Evolutionary conservation across 129 eudicot genomes (phyloP), one percentile per base, ranked within the genome.

Genomic region (Pulicaria dysenterica): DNA sequence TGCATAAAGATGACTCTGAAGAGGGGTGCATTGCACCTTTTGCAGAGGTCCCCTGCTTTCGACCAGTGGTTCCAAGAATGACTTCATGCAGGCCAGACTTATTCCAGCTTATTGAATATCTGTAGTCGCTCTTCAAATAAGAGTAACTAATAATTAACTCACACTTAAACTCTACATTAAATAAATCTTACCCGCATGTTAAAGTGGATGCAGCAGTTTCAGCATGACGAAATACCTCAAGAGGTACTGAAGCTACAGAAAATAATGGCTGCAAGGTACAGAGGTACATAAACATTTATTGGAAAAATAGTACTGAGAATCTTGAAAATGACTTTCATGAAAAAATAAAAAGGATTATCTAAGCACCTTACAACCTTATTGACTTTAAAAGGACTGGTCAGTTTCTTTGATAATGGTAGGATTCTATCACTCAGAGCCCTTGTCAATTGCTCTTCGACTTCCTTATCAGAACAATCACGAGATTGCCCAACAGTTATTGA

Each of bases 31-130:
- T 55, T 7, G 97, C 92, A 42, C 89, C 98, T 83, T 94, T 90
- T 39, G 84, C 83, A 69, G 97, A 87, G 19, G 96, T 94, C 55
- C 98, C 98, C 77, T 94, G 96, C 70, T 94, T 94, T 73, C 98
- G 80, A 34, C 98, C 98, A 37, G 98, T 94, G 46, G 93, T 94
- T 60, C 98, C 97, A 77, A 94, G 97, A 66, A 90, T 79, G 72
- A 88, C 97, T 79, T 94, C 98, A 73, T 90, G 97, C 68, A 91
- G 70, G 63, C 95, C 95, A 57, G 68, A 74, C 56, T 74, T 92
- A 70, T 90, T 94, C 92, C 97, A 94, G 87, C 95, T 77, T 77
- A 91, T 79, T 15, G 95, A 88, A 77, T 88, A 86, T 47, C 89
- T 84, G 49, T 5, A 63, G 54, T 70, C 12, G 17, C 14, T 53